Evolutionary conservation across 805 yeast genomes (phyloP).

Genomic region (Hanseniaspora thailandica): DNA sequence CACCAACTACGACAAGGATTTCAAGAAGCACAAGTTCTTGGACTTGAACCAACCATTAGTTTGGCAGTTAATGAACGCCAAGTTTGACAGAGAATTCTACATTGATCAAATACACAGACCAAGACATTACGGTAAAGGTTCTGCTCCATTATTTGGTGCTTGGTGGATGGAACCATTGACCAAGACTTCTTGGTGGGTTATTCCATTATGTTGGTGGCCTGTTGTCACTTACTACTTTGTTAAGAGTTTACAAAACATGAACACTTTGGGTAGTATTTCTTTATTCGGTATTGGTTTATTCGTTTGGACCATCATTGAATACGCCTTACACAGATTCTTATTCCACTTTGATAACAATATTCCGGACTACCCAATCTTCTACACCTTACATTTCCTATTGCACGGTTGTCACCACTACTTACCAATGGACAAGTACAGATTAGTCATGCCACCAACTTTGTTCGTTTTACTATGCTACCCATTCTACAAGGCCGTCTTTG

Average conservation of each 20-base stretch:
- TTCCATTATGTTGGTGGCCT: slow-evolving; percentile 82
- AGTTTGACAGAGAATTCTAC: slow-evolving; percentile 78
- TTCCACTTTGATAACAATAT: slow-evolving; percentile 84
- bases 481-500: slow-evolving; percentile 65
- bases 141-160: slow-evolving; percentile 92
- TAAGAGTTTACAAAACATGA: slow-evolving; percentile 43
- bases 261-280: slow-evolving; percentile 35
- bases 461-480: slow-evolving; percentile 65
- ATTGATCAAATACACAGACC: slow-evolving; percentile 96
- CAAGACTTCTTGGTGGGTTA: slow-evolving; percentile 87
- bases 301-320: slow-evolving; percentile 90
- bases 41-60: slow-evolving; percentile 76
- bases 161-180: slow-evolving; percentile 76
- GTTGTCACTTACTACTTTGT: slow-evolving; percentile 53
- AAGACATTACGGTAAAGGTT: slow-evolving; percentile 92
- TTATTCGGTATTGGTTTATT: slow-evolving; percentile 72
- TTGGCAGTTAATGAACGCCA: slow-evolving; percentile 62
- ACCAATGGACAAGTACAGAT: slow-evolving; percentile 89
- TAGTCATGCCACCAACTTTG: slow-evolving; percentile 93
- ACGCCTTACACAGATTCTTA: slow-evolving; percentile 73
- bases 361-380: slow-evolving; percentile 66
- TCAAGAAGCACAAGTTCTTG: slow-evolving; percentile 65
- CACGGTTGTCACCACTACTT: slow-evolving; percentile 96
- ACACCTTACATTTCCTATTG: slow-evolving; percentile 73
- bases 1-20: slow-evolving; percentile 68